phyloP scores from a whole-genome alignment of 495 filamentous ascomycete genomes.

The Darksidea phi region DNA sequence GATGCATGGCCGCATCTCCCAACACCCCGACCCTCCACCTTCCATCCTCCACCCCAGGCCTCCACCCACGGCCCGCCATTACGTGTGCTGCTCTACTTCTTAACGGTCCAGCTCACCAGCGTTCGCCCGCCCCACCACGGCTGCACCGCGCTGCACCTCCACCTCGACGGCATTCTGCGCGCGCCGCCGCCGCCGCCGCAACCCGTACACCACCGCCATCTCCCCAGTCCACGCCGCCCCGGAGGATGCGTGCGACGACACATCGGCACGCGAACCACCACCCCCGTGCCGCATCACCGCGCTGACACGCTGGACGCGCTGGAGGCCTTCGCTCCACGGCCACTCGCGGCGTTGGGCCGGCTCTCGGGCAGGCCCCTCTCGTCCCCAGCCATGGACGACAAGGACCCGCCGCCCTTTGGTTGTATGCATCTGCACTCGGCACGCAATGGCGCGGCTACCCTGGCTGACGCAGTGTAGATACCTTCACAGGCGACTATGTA shows the following conservation, averaged over 20 bases:
- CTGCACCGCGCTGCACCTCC: no score
- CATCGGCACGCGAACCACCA: background rate
- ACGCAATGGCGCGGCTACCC: background rate
- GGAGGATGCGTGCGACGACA: background rate
- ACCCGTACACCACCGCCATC: background rate
- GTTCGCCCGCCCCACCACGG: no score
- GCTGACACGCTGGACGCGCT: constrained; percentile 17
- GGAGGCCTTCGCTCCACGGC: constrained; percentile 18
- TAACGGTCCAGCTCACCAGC: no score
- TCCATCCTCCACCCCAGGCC: no score
- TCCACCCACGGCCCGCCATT: no score
- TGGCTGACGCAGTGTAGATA: constrained; percentile 17
- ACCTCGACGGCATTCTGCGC: no score
- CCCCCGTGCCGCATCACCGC: background rate
- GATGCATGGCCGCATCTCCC: no score
- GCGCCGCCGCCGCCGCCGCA: background rate
- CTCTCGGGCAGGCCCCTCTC: constrained; percentile 10
- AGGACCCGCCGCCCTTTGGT: constrained; percentile 25
- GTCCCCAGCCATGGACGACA: constrained; percentile 29
- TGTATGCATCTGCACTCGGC: constrained; percentile 12
- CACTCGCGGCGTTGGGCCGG: constrained; percentile 27
- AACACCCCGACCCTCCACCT: no score
- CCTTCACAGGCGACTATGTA: constrained; percentile 16
- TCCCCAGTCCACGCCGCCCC: background rate
- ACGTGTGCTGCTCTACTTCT: no score